phyloP scores from a whole-genome alignment of 2,329 filamentous ascomycete genomes.

The Boeremia lycopersici region DNA sequence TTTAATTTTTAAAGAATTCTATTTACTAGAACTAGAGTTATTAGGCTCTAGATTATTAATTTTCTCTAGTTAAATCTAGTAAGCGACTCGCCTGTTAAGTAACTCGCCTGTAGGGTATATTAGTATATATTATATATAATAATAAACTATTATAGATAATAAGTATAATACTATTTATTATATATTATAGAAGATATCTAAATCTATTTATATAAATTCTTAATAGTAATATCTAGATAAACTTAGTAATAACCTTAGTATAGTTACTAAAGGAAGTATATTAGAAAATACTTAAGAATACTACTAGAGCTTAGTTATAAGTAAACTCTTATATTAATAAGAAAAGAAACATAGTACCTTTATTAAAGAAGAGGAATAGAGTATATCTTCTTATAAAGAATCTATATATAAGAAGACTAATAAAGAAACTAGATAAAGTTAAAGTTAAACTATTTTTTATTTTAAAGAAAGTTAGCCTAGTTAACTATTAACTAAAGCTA shows the following conservation, averaged over 20 bases:
- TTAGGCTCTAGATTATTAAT: no score
- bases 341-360: background rate
- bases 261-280: background rate
- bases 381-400: background rate
- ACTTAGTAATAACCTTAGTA: background rate
- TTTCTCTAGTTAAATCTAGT: no score
- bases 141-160: no score
- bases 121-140: no score
- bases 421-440: slow-evolving; percentile 1
- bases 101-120: no score
- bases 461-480: background rate
- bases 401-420: background rate
- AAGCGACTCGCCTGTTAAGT: no score
- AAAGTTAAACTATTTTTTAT: background rate
- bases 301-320: background rate
- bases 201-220: background rate
- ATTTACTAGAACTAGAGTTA: no score
- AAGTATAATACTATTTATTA: no score
- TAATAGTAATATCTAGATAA: background rate
- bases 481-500: background rate
- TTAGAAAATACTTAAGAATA: background rate
- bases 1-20: no score
- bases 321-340: background rate
- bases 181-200: background rate
- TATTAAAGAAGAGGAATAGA: background rate